Evolutionary conservation across 2,329 filamentous ascomycete genomes (phyloP), one percentile per base, ranked within the genome.

Genomic region (Diaporthe destruens): DNA sequence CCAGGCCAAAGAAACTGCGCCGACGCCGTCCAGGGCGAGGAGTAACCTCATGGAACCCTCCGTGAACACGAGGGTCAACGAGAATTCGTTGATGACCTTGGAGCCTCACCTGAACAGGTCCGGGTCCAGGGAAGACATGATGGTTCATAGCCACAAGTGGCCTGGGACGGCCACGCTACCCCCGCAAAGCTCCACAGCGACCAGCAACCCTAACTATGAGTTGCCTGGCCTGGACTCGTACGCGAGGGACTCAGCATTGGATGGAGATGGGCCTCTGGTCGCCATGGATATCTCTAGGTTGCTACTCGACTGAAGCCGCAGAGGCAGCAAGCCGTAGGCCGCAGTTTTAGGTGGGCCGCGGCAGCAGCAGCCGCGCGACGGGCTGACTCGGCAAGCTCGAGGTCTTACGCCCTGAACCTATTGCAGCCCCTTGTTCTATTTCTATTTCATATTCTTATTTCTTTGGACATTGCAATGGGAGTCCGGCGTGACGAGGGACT

Each of bases 281-380:
- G 89, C 90, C 77, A 91, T 91, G 89, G 89, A 89, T 67, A 90
- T 91, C 57, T 89, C 88, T 20, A 85, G 89, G 16, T 82, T 91
- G 2, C 79, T 91, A 2, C 82, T 91, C n/a, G 88, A 90, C 61
- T 69, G 59, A 42, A 56, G 14, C 14, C n/a, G 32, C 34, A 39
- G 8, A 12, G 14, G 32, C 61, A 20, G 44, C 47, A 36, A 25
- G 61, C 18, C 18, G 8, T 29, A 36, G 44, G 32, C 14, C 20
- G 32, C 12, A 6, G 1, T 49, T 20, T 36, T 29, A 14, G 44
- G 23, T n/a, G 44, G 29, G 32, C 11, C 25, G 18, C 36, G 12
- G 25, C 59, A 2, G 25, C 59, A 2, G 36, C 36, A 39, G 16
- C 42, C 42, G 20, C 44, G 20, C 32, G 20, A 51, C 42, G 9